Conservation (phyloP, 495 filamentous ascomycete species). For the Immersiella caudata region DNA sequence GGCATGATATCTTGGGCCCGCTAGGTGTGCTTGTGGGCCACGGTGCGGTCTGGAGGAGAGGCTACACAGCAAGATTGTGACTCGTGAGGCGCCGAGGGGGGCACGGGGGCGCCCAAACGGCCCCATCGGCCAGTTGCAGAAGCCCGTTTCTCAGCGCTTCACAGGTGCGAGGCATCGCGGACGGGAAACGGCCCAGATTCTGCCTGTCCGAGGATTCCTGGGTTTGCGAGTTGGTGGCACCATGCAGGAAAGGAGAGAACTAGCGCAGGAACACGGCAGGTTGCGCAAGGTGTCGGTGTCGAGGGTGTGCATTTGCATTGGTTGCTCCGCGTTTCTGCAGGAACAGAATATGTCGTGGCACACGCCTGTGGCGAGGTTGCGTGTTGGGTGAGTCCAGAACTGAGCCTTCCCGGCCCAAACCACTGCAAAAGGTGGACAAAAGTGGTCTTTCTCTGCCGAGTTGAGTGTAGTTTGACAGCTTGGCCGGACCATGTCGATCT, state of each 20-base stretch:
- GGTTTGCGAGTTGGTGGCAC: slow-evolving; percentile 18
- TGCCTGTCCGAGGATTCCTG: slow-evolving; percentile 13
- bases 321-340: slow-evolving; percentile 26
- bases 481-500: neutral
- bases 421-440: neutral
- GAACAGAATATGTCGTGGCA: slow-evolving; percentile 30
- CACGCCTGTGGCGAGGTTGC: slow-evolving; percentile 29
- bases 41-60: neutral
- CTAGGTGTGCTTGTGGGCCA: neutral
- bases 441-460: neutral
- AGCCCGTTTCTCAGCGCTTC: slow-evolving; percentile 20
- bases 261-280: slow-evolving; percentile 30
- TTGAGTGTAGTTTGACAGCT: neutral
- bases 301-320: slow-evolving; percentile 22
- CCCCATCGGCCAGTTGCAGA: slow-evolving; percentile 12
- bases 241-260: slow-evolving; percentile 15
- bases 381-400: neutral
- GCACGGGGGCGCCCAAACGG: neutral
- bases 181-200: slow-evolving; percentile 1
- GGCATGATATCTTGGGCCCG: neutral
- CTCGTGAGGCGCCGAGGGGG: neutral
- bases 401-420: neutral
- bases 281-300: slow-evolving; percentile 16
- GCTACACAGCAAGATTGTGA: neutral
- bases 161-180: slow-evolving; percentile 16